Evolutionary conservation across 805 yeast genomes (phyloP).

Genomic region (Barnettozyma californica): DNA sequence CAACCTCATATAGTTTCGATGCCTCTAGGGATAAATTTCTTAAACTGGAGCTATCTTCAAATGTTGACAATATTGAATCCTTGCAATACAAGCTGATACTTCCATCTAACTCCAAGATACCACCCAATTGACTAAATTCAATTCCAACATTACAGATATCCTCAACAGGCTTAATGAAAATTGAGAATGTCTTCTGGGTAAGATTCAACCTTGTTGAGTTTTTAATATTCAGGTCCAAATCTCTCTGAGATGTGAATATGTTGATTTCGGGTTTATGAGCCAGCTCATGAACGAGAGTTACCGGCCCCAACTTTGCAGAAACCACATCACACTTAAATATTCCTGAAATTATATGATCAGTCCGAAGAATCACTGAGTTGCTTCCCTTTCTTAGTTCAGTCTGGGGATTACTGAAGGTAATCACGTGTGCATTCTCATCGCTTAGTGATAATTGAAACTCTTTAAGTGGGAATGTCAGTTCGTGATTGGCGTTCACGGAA

Average conservation of each 20-base stretch:
- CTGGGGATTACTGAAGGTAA: slow-evolving; percentile 2
- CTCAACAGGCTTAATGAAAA: slow-evolving; percentile 10
- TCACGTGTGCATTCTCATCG: slow-evolving; percentile 5
- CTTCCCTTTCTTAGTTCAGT: slow-evolving; percentile 2
- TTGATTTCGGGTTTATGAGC: background rate
- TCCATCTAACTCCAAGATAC: slow-evolving; percentile 1
- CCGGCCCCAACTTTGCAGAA: slow-evolving; percentile 23
- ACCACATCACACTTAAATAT: slow-evolving; percentile 26
- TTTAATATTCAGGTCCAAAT: slow-evolving; percentile 16
- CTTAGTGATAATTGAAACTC: slow-evolving; percentile 22
- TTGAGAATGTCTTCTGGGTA: slow-evolving; percentile 16
- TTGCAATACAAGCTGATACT: background rate
- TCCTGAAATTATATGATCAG: slow-evolving; percentile 32
- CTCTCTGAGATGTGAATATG: slow-evolving; percentile 12
- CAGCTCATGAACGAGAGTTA: slow-evolving; percentile 23
- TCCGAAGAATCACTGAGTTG: slow-evolving; percentile 15
- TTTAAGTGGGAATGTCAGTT: slow-evolving; percentile 22
- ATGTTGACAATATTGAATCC: slow-evolving; percentile 2
- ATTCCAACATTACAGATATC: slow-evolving; percentile 6
- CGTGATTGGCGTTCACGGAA: slow-evolving; percentile 1
- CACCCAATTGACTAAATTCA: slow-evolving; percentile 8
- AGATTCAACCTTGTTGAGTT: slow-evolving; percentile 16
- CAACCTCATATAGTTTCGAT: slow-evolving; percentile 20
- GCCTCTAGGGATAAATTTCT: slow-evolving; percentile 2
- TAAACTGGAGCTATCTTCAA: background rate